A percentile compares a stretch with the other conserved stretches of the same genome.
phyloP scores from a whole-genome alignment of 2,329 filamentous ascomycete species.

The Pyrenochaeta sp. region DNA sequence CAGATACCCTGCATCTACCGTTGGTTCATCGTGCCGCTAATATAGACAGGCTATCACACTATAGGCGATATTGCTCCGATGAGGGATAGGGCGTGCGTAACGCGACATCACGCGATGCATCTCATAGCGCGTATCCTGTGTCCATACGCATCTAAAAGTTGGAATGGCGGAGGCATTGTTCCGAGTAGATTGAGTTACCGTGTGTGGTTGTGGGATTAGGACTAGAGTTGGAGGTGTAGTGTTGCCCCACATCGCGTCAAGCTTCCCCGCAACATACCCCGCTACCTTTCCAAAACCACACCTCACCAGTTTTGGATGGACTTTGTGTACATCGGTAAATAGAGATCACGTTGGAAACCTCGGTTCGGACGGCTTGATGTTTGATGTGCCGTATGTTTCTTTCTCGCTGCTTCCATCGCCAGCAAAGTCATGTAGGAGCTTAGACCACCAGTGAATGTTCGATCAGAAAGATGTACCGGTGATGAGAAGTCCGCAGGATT shows the following conservation, averaged over 20 bases:
- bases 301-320: conserved; percentile 8
- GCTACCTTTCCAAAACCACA: conserved; percentile 12
- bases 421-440: background rate
- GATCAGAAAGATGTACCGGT: background rate
- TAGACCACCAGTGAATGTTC: background rate
- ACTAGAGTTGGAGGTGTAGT: background rate
- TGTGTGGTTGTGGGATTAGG: conserved; percentile 15
- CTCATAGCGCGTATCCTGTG: conserved; percentile 7
- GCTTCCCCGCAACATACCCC: conserved; percentile 34
- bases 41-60: background rate
- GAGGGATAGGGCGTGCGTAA: conserved; percentile 3
- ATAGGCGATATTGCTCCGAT: conserved; percentile 23
- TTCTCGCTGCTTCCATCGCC: background rate
- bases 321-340: background rate
- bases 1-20: conserved; percentile 10
- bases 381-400: background rate
- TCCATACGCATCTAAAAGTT: background rate
- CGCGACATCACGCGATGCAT: conserved; percentile 7
- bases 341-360: background rate
- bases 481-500: background rate
- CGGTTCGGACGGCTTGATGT: background rate
- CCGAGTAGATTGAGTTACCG: conserved; percentile 21
- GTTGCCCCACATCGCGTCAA: conserved; percentile 32
- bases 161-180: conserved; percentile 18
- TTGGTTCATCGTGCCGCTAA: background rate